Evolutionary conservation across 176 grass and related monocot species (phyloP).

Genomic region (Bolboschoenus planiculmis): DNA sequence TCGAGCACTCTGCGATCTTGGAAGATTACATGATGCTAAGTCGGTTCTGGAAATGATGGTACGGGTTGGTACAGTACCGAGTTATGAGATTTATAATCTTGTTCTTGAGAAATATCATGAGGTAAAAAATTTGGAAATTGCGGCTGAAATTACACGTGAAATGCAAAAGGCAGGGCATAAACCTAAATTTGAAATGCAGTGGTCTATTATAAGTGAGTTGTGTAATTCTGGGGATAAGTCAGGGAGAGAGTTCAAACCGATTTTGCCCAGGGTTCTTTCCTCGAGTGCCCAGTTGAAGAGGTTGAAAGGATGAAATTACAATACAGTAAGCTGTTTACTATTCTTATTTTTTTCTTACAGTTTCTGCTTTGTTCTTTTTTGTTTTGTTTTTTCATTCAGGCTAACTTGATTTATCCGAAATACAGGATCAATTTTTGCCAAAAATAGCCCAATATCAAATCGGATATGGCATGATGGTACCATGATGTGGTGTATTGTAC

Average conservation of each 20-base stretch:
- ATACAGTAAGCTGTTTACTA: neutral
- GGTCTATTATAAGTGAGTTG: conserved; percentile 95
- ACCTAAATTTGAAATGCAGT: conserved; percentile 93
- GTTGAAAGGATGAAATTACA: neutral
- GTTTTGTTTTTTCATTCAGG: neutral
- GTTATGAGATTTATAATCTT: conserved; percentile 64
- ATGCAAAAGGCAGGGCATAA: conserved; percentile 67
- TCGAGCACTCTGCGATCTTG: conserved; percentile 42
- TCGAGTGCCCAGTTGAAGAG: conserved; percentile 10
- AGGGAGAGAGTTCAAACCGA: conserved; percentile 31
- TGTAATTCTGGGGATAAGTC: conserved; percentile 34
- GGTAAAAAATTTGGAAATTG: conserved; percentile 50
- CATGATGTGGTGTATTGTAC: neutral
- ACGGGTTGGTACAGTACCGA: conserved; percentile 35
- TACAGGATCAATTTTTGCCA: neutral
- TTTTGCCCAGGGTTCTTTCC: conserved; percentile 63
- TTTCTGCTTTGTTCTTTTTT: neutral
- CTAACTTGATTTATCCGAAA: neutral
- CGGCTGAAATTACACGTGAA: conserved; percentile 61
- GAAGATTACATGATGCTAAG: conserved; percentile 65
- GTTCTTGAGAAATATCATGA: conserved; percentile 59
- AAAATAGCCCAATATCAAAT: neutral
- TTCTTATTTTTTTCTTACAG: neutral
- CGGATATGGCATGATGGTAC: neutral
- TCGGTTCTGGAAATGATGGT: conserved; percentile 46